phyloP scores from a whole-genome alignment of 306 rosid genomes.

The Sicyos edulis region DNA sequence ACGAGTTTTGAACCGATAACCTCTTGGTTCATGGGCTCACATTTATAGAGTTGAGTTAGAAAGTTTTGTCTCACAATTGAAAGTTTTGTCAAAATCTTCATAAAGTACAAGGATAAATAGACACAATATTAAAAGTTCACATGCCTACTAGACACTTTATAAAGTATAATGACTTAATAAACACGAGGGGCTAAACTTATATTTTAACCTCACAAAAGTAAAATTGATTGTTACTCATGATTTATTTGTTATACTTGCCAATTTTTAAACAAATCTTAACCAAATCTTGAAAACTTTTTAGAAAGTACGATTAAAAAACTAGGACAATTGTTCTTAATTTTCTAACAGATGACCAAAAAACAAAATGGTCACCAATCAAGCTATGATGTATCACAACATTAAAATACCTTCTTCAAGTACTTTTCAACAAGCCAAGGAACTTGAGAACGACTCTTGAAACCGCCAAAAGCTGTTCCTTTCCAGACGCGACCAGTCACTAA shows the following conservation, averaged over 20 bases:
- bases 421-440: slow-evolving; percentile 95
- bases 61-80: too few relatives aligned
- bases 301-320: background rate
- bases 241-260: background rate
- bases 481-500: slow-evolving; percentile 95
- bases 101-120: background rate
- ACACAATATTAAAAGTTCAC: too few relatives aligned
- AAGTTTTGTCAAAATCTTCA: too few relatives aligned
- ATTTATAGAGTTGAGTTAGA: too few relatives aligned
- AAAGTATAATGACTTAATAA: too few relatives aligned
- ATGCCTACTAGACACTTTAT: too few relatives aligned
- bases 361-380: background rate
- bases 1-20: too few relatives aligned
- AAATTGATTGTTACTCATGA: background rate
- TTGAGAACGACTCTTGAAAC: slow-evolving; percentile 91
- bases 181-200: background rate
- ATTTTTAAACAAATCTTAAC: background rate
- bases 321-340: background rate
- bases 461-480: slow-evolving; percentile 99
- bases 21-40: too few relatives aligned
- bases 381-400: background rate
- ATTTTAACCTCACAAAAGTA: background rate
- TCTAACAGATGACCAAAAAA: background rate
- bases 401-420: slow-evolving; percentile 79
- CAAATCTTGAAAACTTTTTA: background rate